Evolutionary conservation across 345 rosid genomes (phyloP), one percentile per base, ranked within the genome.

Genomic region (Syzygium jambos): DNA sequence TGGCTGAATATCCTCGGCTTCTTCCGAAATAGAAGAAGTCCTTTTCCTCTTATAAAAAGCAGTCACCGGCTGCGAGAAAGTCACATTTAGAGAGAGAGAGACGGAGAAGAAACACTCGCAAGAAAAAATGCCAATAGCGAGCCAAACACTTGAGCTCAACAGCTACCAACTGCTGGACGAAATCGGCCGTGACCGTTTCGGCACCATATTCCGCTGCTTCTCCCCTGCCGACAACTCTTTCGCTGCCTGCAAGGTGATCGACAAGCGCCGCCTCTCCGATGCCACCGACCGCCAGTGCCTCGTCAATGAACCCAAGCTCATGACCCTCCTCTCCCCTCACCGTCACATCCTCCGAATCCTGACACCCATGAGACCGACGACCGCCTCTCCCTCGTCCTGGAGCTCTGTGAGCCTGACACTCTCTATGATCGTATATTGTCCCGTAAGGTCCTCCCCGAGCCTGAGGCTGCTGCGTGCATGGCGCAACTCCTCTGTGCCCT

Each of bases 131-230:
- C 41, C 43, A 9, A 34, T 65, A 65, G 23, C 43, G 11, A 65
- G 43, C 43, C 41, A 30, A 21, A 38, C 6, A 30, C 78, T 65
- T 5, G 43, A 65, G 78, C 11, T 15, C 78, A 87, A 90, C 87
- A 93, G 89, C 86, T 94, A 95, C 94, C 93, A 92, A 78, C 51
- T 93, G 52, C 88, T 92, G 86, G 97, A 93, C 55, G 98, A 96
- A 90, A 93, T 97, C 92, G 98, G 97, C 68, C 89, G 98, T 8
- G 98, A 98, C 8, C 89, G 94, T 85, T 97, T 96, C 85, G 98
- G 98, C 46, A 91, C 90, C 53, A 93, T 97, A 85, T 91, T 85
- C n/a, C 93, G 94, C 23, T 94, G 98, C 87, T 93, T 90, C 88
- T 95, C 93, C 4, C 92, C 92, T 5, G 49, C 84, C 25, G 88